Evolutionary conservation across 148 eudicot genomes (phyloP), one percentile per base, ranked within the genome.

Genomic region (Euryodendron excelsum): DNA sequence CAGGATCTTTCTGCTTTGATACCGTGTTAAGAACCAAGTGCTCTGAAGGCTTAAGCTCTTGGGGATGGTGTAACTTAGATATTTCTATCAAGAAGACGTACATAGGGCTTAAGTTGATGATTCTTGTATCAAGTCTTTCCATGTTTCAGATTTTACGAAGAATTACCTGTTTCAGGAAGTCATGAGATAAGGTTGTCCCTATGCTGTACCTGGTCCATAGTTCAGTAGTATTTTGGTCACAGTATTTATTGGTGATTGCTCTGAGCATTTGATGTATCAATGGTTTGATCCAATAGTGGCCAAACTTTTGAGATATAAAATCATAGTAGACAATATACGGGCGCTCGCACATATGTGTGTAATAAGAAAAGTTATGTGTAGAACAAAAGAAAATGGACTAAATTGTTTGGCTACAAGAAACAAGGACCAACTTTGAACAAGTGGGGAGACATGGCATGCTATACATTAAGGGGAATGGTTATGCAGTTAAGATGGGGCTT

Each of bases 151-250:
- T 41, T 39, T 41, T 23, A 12, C 7, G 20, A 67, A 21, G 8
- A 20, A n/a, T 45, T 66, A 36, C 70, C 47, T 20, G 36, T 66
- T 8, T 66, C 31, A 36, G 70, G 70, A 66, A 66, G 70, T 66
- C 70, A n/a, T 44, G 53, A 45, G 72, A 44, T 53, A 23, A 69
- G 25, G 52, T n/a, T 23, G 33, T 25, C 72, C 72, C 5, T 27
- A 52, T 69, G 45, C 53, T 3, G 18, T 69, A 44, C 72, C 11
- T 0, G 44, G 45, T 68, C 50, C 45, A 39, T 39, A 39, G 30
- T 23, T 68, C 31, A 39, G 1, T 41, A 41, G 12, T 11, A 37
- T 15, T 10, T 14, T 68, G 31, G 30, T 21, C 50, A 68, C 50
- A 9, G 30, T 39, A 27, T 27, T n/a, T n/a, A n/a, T n/a, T n/a